Conservation (phyloP, 2,329 filamentous ascomycete genomes). For the Ascochyta viciae-villosae region DNA sequence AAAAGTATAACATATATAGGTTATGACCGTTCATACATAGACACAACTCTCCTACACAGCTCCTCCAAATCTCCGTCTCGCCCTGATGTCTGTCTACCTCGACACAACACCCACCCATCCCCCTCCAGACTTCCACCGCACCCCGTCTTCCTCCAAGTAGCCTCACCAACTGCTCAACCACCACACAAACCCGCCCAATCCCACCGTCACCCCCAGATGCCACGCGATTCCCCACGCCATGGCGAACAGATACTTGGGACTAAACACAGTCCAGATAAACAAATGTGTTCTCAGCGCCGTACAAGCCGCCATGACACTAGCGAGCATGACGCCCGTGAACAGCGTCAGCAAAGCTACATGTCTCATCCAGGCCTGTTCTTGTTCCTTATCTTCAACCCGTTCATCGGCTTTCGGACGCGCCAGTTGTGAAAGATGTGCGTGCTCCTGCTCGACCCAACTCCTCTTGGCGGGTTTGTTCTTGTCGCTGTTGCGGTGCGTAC, state of each 20-base stretch:
- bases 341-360: constrained; percentile 73
- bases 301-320: constrained; percentile 88
- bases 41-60: too few relatives aligned
- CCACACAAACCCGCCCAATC: constrained; percentile 46
- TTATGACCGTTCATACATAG: too few relatives aligned
- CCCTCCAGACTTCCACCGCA: neutral
- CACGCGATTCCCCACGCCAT: constrained; percentile 87
- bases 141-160: neutral
- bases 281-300: constrained; percentile 83
- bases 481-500: neutral
- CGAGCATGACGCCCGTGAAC: constrained; percentile 70
- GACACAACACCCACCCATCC: neutral
- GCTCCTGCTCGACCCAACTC: constrained; percentile 43
- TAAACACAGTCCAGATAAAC: constrained; percentile 99
- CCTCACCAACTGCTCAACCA: constrained; percentile 39
- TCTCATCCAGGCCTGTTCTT: constrained; percentile 19
- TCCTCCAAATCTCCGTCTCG: too few relatives aligned
- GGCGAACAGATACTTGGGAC: constrained; percentile 92
- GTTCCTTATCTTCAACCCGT: constrained; percentile 15
- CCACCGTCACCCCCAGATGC: constrained; percentile 66
- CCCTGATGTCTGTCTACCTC: too few relatives aligned
- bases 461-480: constrained; percentile 24
- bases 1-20: too few relatives aligned
- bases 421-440: constrained; percentile 32
- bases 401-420: constrained; percentile 24